Conservation (phyloP, 306 rosid genomes). For the Canavalia gladiata region DNA sequence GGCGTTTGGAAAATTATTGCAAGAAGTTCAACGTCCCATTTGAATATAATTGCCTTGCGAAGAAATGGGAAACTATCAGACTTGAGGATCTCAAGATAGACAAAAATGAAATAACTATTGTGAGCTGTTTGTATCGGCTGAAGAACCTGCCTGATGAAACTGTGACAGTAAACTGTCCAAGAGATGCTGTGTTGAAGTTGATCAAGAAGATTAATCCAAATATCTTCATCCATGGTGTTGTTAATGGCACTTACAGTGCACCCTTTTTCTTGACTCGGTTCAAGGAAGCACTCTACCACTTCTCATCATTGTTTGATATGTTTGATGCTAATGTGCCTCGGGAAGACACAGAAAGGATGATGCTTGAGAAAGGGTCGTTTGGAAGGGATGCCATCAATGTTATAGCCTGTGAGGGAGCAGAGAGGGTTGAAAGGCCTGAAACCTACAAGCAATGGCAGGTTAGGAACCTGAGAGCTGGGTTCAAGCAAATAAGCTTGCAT, state of each 20-base stretch:
- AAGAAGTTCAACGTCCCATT: slow-evolving; percentile 68
- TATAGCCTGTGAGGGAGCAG: slow-evolving; percentile 81
- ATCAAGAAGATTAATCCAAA: slow-evolving; percentile 75
- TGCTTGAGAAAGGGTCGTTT: slow-evolving; percentile 63
- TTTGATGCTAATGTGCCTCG: slow-evolving; percentile 70
- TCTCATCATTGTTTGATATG: slow-evolving; percentile 80
- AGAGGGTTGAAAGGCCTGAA: slow-evolving; percentile 87
- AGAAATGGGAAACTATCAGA: slow-evolving; percentile 72
- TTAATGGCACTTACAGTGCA: slow-evolving; percentile 73
- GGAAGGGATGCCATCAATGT: slow-evolving; percentile 84
- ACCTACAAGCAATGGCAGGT: slow-evolving; percentile 88
- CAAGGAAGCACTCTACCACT: slow-evolving; percentile 76
- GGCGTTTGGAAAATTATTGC: slow-evolving; percentile 66
- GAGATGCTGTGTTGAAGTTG: slow-evolving; percentile 74
- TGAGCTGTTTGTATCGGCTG: slow-evolving; percentile 72
- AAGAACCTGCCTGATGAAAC: slow-evolving; percentile 74
- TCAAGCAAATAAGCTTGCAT: slow-evolving; percentile 67
- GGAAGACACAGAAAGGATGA: slow-evolving; percentile 63
- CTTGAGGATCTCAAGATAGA: slow-evolving; percentile 66
- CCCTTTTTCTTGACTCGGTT: slow-evolving; percentile 83
- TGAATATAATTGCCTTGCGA: slow-evolving; percentile 63
- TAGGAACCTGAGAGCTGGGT: slow-evolving; percentile 78
- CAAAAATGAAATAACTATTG: slow-evolving; percentile 59
- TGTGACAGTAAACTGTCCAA: slow-evolving; percentile 57
- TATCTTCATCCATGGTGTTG: slow-evolving; percentile 75